phyloP scores from a whole-genome alignment of 768 basidiomycete genomes.

The Rhizopogon salebrosus region DNA sequence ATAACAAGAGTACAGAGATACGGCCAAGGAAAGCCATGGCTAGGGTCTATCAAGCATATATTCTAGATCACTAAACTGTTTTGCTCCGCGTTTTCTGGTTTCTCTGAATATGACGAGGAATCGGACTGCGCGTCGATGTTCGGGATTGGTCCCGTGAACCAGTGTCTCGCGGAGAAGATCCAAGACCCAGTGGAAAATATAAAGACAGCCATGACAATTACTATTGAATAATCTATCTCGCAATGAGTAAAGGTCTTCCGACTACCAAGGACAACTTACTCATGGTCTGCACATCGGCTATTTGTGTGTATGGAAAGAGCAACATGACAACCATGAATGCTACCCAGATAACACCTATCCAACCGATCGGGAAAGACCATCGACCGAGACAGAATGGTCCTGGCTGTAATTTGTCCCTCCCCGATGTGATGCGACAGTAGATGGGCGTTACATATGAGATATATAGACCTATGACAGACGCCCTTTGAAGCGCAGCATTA shows the following conservation, averaged over 20 bases:
- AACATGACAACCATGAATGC: conserved; percentile 29
- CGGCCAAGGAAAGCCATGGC: neutral
- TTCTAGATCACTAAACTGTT: neutral
- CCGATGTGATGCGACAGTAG: conserved; percentile 30
- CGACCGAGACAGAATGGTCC: conserved; percentile 29
- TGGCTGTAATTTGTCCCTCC: conserved; percentile 26
- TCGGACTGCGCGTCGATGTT: conserved; percentile 17
- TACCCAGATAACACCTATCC: conserved; percentile 26
- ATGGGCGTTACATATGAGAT: conserved; percentile 35
- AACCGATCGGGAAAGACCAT: conserved; percentile 26
- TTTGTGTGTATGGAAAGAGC: conserved; percentile 26
- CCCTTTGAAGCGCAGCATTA: conserved; percentile 9
- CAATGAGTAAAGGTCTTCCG: neutral
- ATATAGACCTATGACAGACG: conserved; percentile 30
- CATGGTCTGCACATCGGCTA: conserved; percentile 22
- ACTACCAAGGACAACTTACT: conserved; percentile 20
- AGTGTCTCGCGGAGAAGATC: conserved; percentile 28
- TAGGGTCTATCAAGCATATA: neutral
- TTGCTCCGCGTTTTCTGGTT: conserved; percentile 1
- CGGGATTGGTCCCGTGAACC: conserved; percentile 30
- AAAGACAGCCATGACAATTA: conserved; percentile 28
- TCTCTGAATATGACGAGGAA: conserved; percentile 2
- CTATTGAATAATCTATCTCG: conserved; percentile 16
- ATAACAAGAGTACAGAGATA: conserved; percentile 3
- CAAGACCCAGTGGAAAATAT: conserved; percentile 27